Conservation (phyloP, 2,329 filamentous ascomycete species). For the Paradendryphiella salina region DNA sequence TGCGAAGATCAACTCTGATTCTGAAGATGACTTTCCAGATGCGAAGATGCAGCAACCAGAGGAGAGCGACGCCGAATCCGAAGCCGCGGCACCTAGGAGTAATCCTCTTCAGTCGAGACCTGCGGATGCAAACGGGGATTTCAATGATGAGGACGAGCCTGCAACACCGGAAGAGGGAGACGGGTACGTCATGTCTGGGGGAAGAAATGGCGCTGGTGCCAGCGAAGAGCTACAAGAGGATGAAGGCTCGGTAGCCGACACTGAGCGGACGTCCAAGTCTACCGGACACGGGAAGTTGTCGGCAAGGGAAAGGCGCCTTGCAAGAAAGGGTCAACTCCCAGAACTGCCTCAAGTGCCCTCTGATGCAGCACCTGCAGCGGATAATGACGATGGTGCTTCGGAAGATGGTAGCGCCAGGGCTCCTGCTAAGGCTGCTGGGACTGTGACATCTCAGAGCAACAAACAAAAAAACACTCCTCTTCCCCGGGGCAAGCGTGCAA, state of each 20-base stretch:
- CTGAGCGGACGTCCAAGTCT: slow-evolving; percentile 29
- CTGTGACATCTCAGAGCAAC: slow-evolving; percentile 34
- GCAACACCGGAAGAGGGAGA: slow-evolving; percentile 4
- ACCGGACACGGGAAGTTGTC: slow-evolving; percentile 43
- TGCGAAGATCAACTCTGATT: slow-evolving; percentile 44
- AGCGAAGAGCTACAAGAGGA: slow-evolving; percentile 32
- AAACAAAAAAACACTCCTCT: slow-evolving; percentile 38
- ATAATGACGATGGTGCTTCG: slow-evolving; percentile 40
- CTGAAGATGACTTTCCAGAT: slow-evolving; percentile 54
- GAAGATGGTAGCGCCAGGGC: slow-evolving; percentile 21
- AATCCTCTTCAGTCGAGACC: slow-evolving; percentile 48
- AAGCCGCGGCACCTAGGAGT: slow-evolving; percentile 29
- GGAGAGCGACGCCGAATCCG: slow-evolving; percentile 45
- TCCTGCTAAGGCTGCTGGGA: slow-evolving; percentile 27
- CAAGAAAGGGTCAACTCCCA: slow-evolving; percentile 44
- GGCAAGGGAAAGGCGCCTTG: slow-evolving; percentile 44
- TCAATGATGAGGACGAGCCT: slow-evolving; percentile 33
- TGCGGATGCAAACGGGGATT: slow-evolving; percentile 16
- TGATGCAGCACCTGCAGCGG: slow-evolving; percentile 16
- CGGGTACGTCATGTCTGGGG: slow-evolving; percentile 17
- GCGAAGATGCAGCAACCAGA: slow-evolving; percentile 43
- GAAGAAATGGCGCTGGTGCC: slow-evolving; percentile 4
- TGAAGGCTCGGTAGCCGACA: slow-evolving; percentile 34
- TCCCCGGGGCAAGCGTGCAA: slow-evolving; percentile 74
- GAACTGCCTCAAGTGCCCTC: slow-evolving; percentile 17